Base-by-base conservation (phyloP, 768 basidiomycete species). In the Hydnum rufescens region DNA sequence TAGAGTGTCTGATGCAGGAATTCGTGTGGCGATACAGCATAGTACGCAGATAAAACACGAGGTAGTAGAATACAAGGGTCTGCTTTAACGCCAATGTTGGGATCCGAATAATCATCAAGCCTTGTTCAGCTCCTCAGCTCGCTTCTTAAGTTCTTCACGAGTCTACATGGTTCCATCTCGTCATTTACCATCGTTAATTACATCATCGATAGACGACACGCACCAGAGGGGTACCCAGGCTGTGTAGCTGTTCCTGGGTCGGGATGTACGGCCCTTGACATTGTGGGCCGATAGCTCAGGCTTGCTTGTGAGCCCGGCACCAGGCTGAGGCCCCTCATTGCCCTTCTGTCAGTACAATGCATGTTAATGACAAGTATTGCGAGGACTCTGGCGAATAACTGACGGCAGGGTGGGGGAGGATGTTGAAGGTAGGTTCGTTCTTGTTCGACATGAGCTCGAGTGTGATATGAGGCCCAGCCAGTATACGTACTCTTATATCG, bases 151-250 rank as follows among this genome's bases (percentile, higher is more conserved):
- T 25, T 50, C 49, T 31, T 50, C 49, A 16, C 31, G 49, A 28
- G 28, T 50, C 49, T 50, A 50, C 26, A 32, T 63, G 6, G 5
- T 28, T 5, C 36, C 47, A 3, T 25, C 28, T 51, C 54, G n/a
- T 36, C 29, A 5, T 50, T 19, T 6, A 8, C 28, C 18, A 18
- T 3, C 39, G 32, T 16, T 30, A 6, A 18, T 16, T 13, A 30
- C 13, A 34, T 5, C 13, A 30, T 31, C 25, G 23, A 6, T 30
- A 16, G 28, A 31, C 18, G 8, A 31, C 44, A 50, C 49, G 18
- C 28, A 50, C 49, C 26, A 50, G 28, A 16, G 49, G 49, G 18
- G 29, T 28, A 18, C 32, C 49, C 6, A 50, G 23, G 29, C 13
- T 32, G 28, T 29, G 13, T 13, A 50, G 49, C 30, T 29, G 28